Base-by-base conservation (phyloP, 805 yeast genomes). In the Hanseniaspora meyeri region DNA sequence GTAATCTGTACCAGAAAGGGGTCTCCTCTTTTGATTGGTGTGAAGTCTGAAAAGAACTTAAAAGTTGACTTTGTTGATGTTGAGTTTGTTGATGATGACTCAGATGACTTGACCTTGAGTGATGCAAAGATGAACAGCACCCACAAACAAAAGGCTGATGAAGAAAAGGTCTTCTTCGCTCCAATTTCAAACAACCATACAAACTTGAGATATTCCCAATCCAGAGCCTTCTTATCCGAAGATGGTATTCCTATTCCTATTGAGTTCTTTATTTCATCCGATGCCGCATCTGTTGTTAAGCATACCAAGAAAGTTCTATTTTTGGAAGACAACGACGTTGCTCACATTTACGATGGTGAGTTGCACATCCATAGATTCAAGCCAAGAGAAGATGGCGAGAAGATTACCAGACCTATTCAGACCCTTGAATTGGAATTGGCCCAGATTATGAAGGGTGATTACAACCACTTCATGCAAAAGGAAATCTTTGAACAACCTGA, bases 401-500 rank as follows among this genome's bases (percentile, higher is more conserved):
- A 96, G n/a, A 83, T 96, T 59, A 87, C 89, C 55, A 85, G 99
- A 77, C 85, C 91, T 54, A 95, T 93, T 66, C 96, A 93, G 73
- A 93, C 97, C 50, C 77, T 93, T 66, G 98, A 93, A 74, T 79
- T 93, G 85, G 96, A 93, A 75, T 80, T 93, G 68, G 93, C 95
- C 60, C 95, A 93, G 74, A 91, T 93, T 69, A 93, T 93, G 97
- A 91, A 89, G 76, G 98, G 98, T 65, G 85, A 87, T 60, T 91
- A 85, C 75, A 82, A 80, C 64, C 98, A 93, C 74, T 93, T 91
- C 72, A 93, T 93, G 99, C 95, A 89, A 74, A 93, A 93, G 78
- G 99, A 93, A 75, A 93, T 93, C 64, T 88, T 85, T 67, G 98
- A 93, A 73, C 99, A 93, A 74, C 98, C 98, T 40, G 98, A 93